phyloP scores from a whole-genome alignment of 768 basidiomycete species.

The Leccinum boreale region DNA sequence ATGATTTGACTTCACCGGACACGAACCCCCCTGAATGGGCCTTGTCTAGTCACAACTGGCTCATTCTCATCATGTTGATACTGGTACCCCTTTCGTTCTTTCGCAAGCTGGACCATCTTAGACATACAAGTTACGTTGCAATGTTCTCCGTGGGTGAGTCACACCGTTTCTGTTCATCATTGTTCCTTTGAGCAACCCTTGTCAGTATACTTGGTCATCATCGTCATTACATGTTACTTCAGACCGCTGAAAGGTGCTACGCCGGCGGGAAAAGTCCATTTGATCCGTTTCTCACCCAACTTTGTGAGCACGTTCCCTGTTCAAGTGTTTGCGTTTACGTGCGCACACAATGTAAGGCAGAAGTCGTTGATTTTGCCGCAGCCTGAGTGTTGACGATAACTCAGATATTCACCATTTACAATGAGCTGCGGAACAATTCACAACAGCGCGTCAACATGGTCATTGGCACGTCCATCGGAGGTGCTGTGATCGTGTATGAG shows the following conservation, averaged over 20 bases:
- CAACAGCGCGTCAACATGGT: slow-evolving; percentile 86
- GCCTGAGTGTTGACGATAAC: slow-evolving; percentile 3
- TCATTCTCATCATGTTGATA: slow-evolving; percentile 70
- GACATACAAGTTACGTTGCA: slow-evolving; percentile 90
- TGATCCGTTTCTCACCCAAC: slow-evolving; percentile 70
- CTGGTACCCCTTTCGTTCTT: slow-evolving; percentile 83
- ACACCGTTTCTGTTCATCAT: not conserved
- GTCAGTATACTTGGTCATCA: slow-evolving; percentile 72
- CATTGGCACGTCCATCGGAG: slow-evolving; percentile 83
- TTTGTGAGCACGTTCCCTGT: slow-evolving; percentile 89
- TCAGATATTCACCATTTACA: slow-evolving; percentile 91
- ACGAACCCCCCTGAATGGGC: slow-evolving; percentile 74
- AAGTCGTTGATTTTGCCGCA: not conserved
- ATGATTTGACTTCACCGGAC: slow-evolving; percentile 63
- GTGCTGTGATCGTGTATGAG: slow-evolving; percentile 81
- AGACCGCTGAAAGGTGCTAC: slow-evolving; percentile 65
- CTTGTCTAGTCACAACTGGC: slow-evolving; percentile 78
- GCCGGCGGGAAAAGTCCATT: slow-evolving; percentile 61
- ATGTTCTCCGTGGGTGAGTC: slow-evolving; percentile 83
- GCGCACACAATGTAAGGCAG: slow-evolving; percentile 79
- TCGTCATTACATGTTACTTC: slow-evolving; percentile 81
- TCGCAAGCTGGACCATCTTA: slow-evolving; percentile 76
- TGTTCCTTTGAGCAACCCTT: not conserved
- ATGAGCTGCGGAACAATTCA: slow-evolving; percentile 80
- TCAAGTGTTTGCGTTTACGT: slow-evolving; percentile 90